phyloP scores from a whole-genome alignment of 495 filamentous ascomycete genomes.

The Sordaria brevicollis region DNA sequence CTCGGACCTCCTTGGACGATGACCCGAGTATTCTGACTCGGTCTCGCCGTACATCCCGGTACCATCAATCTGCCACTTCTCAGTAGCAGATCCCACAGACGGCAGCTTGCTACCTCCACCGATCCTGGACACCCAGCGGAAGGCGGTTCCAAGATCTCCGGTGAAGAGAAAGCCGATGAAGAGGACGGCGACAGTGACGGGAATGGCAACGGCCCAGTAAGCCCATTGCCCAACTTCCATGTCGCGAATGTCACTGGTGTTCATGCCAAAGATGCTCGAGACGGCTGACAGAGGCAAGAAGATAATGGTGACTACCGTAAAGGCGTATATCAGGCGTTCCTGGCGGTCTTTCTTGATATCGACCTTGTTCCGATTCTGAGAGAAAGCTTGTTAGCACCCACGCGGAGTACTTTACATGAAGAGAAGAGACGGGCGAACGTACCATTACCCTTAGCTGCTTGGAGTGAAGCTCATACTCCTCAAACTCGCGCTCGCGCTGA shows the following conservation, averaged over 20 bases:
- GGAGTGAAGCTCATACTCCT: constrained; percentile 1
- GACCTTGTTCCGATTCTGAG: constrained; percentile 25
- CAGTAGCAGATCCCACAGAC: background rate
- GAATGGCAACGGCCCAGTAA: constrained; percentile 40
- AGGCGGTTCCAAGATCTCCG: constrained; percentile 6
- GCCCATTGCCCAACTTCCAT: constrained; percentile 36
- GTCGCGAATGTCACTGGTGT: constrained; percentile 41
- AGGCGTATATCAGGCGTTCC: constrained; percentile 42
- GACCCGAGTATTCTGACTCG: no score
- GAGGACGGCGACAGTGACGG: constrained; percentile 33
- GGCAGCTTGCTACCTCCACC: background rate
- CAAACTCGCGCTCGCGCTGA: constrained; percentile 8
- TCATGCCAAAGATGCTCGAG: constrained; percentile 53
- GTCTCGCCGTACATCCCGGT: no score
- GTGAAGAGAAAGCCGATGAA: constrained; percentile 26
- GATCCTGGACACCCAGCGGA: background rate
- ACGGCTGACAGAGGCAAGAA: constrained; percentile 54
- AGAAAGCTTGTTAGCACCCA: background rate
- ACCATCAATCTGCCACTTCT: background rate
- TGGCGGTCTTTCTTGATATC: constrained; percentile 31
- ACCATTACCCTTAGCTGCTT: constrained; percentile 13
- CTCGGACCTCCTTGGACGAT: background rate
- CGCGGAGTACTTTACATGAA: background rate
- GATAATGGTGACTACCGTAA: constrained; percentile 54
- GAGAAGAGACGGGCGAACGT: background rate